Base-by-base conservation (phyloP, 208 protist genomes). In the Acanthamoeba sp. region DNA sequence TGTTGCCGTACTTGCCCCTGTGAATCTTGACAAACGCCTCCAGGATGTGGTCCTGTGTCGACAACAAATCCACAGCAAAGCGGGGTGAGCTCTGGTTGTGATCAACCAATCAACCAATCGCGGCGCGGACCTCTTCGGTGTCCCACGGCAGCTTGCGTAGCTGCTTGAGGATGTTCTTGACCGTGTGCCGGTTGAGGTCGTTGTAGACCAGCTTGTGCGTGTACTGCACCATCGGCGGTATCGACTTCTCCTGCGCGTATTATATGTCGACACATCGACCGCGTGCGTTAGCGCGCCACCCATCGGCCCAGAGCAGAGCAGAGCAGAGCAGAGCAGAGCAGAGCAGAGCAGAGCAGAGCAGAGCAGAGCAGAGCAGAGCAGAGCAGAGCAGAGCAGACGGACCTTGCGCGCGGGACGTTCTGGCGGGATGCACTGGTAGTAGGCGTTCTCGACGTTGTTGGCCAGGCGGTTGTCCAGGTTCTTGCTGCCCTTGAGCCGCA, bases 401-500 rank as follows among this genome's bases (percentile, higher is more conserved):
- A 82, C 73, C 73, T 82, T 69, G 7, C 89, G 22, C 3, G 94
- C 89, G 6, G 92, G 71, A 59, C 73, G 78, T 24, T 96, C 95
- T 22, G 93, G 89, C 10, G 94, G 95, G 27, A 96, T 73, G 55
- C 95, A 96, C 34, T 93, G 82, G 45, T 96, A 97, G 89, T 96
- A 97, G 32, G 96, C 96, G 57, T 91, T 96, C 20, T 97, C 96
- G 38, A 97, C 88, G 36, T 95, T 95, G 40, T 55, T 95, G 1
- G 93, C 73, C 32, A 95, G 69, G 32, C 95, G 89, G 18, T 59
- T 78, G 62, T 95, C 94, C n/a, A 97, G 50, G 40, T 94, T 95
- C 57, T 97, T 95, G n/a, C 84, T 91, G n/a, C 90, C 89, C 88
- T 97, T 97, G 6, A 96, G 50, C 38, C 96, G 90, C 87, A 96